These are phyloP conservation scores for Saccharomycopsis sp. DNA, from an alignment of 805 yeast species.

Conservation along the genomic window DNA sequence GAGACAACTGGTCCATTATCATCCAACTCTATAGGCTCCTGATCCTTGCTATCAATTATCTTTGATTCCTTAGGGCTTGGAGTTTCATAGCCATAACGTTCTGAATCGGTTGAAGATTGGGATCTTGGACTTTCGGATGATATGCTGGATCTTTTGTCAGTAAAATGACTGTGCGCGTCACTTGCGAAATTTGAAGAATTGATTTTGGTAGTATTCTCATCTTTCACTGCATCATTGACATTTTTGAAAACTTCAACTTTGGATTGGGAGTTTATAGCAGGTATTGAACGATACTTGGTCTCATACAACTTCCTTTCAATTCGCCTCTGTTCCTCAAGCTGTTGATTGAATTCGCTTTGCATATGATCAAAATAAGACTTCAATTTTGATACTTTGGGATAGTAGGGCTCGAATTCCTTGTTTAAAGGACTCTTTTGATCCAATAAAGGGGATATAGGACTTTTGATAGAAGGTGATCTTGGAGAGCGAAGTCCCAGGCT, in stretches of 20 bases:
- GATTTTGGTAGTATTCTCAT: too few species aligned
- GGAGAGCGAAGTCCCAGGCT: too few species aligned
- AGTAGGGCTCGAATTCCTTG: constrained; percentile 8
- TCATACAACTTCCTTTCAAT: constrained; percentile 58
- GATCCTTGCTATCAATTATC: background rate
- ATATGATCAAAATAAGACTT: constrained; percentile 63
- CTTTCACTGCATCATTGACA: constrained; percentile 78
- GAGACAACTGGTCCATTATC: background rate
- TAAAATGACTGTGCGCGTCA: background rate
- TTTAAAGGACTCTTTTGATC: too few species aligned
- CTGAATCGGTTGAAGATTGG: too few species aligned
- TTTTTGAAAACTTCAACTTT: constrained; percentile 87
- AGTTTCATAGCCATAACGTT: too few species aligned
- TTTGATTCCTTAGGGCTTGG: background rate
- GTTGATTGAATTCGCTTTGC: constrained; percentile 71
- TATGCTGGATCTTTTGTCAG: background rate
- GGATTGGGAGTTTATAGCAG: constrained; percentile 69
- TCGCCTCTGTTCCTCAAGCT: constrained; percentile 83
- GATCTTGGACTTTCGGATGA: too few species aligned
- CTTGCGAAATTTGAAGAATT: too few species aligned
- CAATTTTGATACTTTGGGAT: constrained; percentile 45
- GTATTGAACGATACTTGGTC: constrained; percentile 54
- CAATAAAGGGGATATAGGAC: constrained; percentile 7
- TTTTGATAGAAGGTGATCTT: constrained; percentile 5
- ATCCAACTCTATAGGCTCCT: background rate